Conservation (phyloP, 1,284 basidiomycete genomes). For the Pseudomicrostroma phylloplanum region DNA sequence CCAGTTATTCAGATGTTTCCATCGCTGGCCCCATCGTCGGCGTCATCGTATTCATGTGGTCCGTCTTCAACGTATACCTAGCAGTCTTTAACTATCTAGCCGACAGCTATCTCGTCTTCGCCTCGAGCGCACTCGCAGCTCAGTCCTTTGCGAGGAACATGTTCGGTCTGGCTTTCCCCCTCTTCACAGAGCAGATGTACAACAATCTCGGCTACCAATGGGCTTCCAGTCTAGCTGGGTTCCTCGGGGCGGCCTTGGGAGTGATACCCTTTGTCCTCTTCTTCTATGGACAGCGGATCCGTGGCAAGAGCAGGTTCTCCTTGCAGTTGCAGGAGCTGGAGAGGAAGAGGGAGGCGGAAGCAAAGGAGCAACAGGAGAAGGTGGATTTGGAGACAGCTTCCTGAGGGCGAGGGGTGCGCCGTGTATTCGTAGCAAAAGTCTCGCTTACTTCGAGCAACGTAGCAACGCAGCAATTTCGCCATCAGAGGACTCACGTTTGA, state of each 20-base stretch:
- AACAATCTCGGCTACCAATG: slow-evolving; percentile 60
- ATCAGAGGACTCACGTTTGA: too few species aligned
- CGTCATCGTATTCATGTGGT: slow-evolving; percentile 29
- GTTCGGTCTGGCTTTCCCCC: slow-evolving; percentile 31
- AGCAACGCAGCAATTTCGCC: too few species aligned
- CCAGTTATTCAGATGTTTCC: slow-evolving; percentile 21
- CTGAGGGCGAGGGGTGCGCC: too few species aligned
- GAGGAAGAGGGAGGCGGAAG: not conserved
- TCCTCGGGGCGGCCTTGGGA: slow-evolving; percentile 60
- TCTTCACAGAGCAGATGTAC: slow-evolving; percentile 56
- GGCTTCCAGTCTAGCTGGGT: slow-evolving; percentile 64
- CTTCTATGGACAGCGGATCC: slow-evolving; percentile 61
- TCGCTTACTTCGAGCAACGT: too few species aligned
- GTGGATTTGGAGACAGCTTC: not conserved
- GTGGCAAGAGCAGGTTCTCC: slow-evolving; percentile 59
- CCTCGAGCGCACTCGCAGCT: slow-evolving; percentile 69
- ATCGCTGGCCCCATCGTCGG: slow-evolving; percentile 49
- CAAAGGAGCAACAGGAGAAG: not conserved
- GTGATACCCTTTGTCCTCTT: slow-evolving; percentile 65
- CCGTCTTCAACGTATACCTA: slow-evolving; percentile 48
- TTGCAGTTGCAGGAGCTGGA: slow-evolving; percentile 22
- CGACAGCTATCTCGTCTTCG: slow-evolving; percentile 55
- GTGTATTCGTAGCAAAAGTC: too few species aligned
- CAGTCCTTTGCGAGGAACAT: slow-evolving; percentile 64
- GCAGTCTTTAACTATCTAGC: slow-evolving; percentile 24